These are phyloP conservation scores for Petunia axillaris DNA, from an alignment of 257 asterid species.

Conservation along the genomic window DNA sequence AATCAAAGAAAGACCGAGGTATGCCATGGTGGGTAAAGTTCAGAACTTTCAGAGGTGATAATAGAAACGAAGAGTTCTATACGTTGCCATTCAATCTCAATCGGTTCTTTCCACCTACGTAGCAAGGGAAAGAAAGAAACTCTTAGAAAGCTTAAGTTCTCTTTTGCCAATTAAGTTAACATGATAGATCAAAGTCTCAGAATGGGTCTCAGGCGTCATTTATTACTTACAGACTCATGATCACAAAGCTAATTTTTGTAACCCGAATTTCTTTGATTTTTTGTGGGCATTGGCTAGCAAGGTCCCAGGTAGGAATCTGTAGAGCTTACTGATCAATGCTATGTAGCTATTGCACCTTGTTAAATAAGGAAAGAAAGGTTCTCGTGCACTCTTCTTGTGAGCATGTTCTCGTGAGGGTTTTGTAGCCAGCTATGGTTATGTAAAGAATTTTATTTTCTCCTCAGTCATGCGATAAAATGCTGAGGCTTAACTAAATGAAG, in stretches of 20 bases:
- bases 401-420: not conserved
- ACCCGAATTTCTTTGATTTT: constrained; percentile 26
- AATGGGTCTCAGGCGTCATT: constrained; percentile 18
- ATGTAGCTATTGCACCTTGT: constrained; percentile 15
- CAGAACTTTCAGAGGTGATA: constrained; percentile 91
- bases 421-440: not conserved
- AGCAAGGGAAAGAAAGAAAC: constrained; percentile 27
- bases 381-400: not conserved
- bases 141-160: constrained; percentile 24
- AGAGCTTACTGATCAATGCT: constrained; percentile 27
- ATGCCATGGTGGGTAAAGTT: constrained; percentile 99
- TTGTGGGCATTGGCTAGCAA: constrained; percentile 31
- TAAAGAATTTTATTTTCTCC: not conserved
- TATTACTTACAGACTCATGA: not conserved
- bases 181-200: constrained; percentile 34
- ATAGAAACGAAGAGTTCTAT: constrained; percentile 92
- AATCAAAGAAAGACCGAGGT: constrained; percentile 92
- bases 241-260: constrained; percentile 26
- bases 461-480: not conserved
- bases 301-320: constrained; percentile 27
- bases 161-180: constrained; percentile 30
- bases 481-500: not conserved
- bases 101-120: constrained; percentile 96
- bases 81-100: constrained; percentile 93
- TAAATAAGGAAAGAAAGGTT: constrained; percentile 7